phyloP scores from a whole-genome alignment of 176 grass and related monocot genomes.

The Poa annua region DNA sequence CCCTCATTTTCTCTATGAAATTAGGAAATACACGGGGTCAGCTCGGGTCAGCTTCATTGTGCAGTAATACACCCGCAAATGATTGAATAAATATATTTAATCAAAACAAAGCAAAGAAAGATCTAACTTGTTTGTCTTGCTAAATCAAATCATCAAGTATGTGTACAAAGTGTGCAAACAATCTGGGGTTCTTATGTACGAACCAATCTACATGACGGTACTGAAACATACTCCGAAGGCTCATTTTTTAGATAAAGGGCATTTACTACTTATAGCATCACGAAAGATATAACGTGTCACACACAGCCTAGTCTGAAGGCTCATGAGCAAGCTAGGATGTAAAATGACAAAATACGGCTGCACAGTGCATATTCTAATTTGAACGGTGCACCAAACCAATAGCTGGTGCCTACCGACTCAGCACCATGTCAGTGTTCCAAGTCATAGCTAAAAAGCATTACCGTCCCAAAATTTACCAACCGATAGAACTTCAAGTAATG shows the following conservation, averaged over 20 bases:
- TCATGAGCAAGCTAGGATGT: background rate
- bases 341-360: background rate
- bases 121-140: background rate
- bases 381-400: background rate
- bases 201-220: background rate
- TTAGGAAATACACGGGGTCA: background rate
- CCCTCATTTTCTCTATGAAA: conserved; percentile 64
- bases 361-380: background rate
- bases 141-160: background rate
- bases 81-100: background rate
- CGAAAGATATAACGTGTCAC: no score
- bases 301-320: background rate
- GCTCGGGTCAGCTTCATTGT: background rate
- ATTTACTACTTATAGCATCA: no score
- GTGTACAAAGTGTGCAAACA: background rate
- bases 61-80: background rate
- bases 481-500: background rate
- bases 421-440: background rate
- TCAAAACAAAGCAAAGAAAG: background rate
- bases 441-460: background rate
- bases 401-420: background rate
- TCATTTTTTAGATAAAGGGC: no score
- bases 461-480: no score
- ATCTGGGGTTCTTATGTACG: background rate
- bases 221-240: background rate